These are phyloP conservation scores for Hysterangium stoloniferum DNA, from an alignment of 768 basidiomycete genomes.

Conservation along the genomic window DNA sequence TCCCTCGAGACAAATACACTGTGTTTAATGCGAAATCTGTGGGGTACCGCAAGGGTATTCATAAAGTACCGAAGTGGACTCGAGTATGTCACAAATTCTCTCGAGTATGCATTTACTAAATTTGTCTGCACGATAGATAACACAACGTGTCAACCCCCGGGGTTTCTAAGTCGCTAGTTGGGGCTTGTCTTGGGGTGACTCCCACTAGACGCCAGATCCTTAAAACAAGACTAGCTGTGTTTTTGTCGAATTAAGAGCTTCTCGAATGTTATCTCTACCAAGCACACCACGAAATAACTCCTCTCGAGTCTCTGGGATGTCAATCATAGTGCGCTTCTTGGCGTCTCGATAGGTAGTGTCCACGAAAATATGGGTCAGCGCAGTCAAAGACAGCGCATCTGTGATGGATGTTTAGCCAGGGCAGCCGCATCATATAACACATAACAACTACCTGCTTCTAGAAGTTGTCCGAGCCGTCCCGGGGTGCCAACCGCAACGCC, in stretches of 20 bases:
- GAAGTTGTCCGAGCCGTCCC: conserved; percentile 79
- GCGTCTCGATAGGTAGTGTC: conserved; percentile 67
- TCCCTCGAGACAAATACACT: conserved; percentile 90
- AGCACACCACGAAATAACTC: conserved; percentile 73
- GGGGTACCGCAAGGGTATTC: conserved; percentile 90
- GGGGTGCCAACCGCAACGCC: conserved; percentile 90
- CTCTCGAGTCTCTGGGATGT: conserved; percentile 78
- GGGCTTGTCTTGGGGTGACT: background rate
- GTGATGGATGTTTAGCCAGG: conserved; percentile 10
- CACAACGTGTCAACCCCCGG: conserved; percentile 79
- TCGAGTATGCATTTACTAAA: conserved; percentile 8
- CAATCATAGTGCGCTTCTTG: conserved; percentile 68
- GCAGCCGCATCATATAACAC: conserved; percentile 51
- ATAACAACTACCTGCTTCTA: conserved; percentile 25
- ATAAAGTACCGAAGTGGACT: conserved; percentile 97
- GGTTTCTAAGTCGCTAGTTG: conserved; percentile 60
- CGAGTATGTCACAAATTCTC: conserved; percentile 44
- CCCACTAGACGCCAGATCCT: conserved; percentile 6
- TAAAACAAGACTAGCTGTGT: conserved; percentile 78
- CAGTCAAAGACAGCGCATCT: conserved; percentile 68
- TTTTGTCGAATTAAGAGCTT: conserved; percentile 62
- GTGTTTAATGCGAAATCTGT: conserved; percentile 61
- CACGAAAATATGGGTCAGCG: conserved; percentile 77
- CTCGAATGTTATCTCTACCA: conserved; percentile 49
- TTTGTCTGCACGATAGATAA: conserved; percentile 45